phyloP scores from a whole-genome alignment of 1,139 yeast genomes.

The Protomyces macrosporus region DNA sequence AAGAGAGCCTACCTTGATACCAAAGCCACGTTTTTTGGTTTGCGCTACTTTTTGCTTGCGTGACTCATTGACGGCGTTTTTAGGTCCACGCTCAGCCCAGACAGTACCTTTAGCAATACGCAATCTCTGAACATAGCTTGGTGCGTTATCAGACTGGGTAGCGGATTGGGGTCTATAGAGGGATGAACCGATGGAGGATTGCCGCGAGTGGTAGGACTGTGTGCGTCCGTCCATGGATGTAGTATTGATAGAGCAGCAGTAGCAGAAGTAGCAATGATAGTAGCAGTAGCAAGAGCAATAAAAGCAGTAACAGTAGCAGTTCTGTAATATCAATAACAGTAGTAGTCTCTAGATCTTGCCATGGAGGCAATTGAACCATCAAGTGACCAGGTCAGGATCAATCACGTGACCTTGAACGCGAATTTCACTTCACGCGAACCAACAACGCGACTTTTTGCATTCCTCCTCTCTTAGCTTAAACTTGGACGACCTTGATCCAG shows the following conservation, averaged over 20 bases:
- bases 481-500: no score
- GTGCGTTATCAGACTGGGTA: background rate
- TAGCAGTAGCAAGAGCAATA: background rate
- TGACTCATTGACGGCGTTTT: slow-evolving; percentile 18
- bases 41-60: slow-evolving; percentile 9
- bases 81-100: slow-evolving; percentile 29
- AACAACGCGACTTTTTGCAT: background rate
- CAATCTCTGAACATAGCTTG: slow-evolving; percentile 24
- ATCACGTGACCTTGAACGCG: background rate
- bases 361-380: background rate
- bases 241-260: background rate
- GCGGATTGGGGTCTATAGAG: background rate
- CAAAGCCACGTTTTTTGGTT: slow-evolving; percentile 12
- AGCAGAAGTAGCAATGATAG: background rate
- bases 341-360: background rate
- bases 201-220: background rate
- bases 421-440: background rate
- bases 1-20: slow-evolving; percentile 16
- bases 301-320: background rate
- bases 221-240: background rate
- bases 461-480: no score
- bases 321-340: background rate
- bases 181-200: background rate
- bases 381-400: background rate
- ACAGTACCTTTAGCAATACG: slow-evolving; percentile 28